A percentile compares a stretch with the other conserved stretches of the same genome.
Evolutionary conservation across 345 rosid genomes (phyloP).

Genomic region (Sapria himalayana): DNA sequence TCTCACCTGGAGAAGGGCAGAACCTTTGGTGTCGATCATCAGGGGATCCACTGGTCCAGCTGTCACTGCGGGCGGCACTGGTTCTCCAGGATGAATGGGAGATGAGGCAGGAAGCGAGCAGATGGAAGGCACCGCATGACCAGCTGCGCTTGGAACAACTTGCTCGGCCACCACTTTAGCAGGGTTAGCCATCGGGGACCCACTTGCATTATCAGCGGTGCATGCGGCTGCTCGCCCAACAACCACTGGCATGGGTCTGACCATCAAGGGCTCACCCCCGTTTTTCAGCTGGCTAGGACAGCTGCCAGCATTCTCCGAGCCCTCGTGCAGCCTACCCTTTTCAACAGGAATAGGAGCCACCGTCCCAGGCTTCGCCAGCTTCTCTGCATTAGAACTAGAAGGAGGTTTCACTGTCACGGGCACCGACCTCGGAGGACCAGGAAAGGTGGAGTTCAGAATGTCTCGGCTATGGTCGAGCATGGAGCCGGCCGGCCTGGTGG

Average conservation of each 20-base stretch:
- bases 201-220: conserved; percentile 10
- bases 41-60: no score
- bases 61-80: no score
- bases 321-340: conserved; percentile 23
- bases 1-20: no score
- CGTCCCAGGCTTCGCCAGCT: conserved; percentile 12
- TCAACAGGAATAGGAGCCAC: conserved; percentile 14
- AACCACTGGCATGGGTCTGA: conserved; percentile 11
- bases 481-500: no score
- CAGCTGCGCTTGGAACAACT: no score
- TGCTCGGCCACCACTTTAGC: no score
- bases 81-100: no score
- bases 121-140: no score
- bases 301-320: conserved; percentile 14
- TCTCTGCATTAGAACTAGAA: conserved; percentile 21
- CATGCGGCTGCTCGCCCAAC: conserved; percentile 13
- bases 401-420: conserved; percentile 36
- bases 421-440: conserved; percentile 17
- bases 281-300: conserved; percentile 17
- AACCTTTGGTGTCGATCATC: no score
- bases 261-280: conserved; percentile 15
- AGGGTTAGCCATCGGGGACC: conserved; percentile 5
- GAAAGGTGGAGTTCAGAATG: conserved; percentile 15
- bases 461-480: conserved; percentile 27
- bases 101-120: no score